phyloP scores from a whole-genome alignment of 768 basidiomycete genomes.

The Mrakia hoshinonis region DNA sequence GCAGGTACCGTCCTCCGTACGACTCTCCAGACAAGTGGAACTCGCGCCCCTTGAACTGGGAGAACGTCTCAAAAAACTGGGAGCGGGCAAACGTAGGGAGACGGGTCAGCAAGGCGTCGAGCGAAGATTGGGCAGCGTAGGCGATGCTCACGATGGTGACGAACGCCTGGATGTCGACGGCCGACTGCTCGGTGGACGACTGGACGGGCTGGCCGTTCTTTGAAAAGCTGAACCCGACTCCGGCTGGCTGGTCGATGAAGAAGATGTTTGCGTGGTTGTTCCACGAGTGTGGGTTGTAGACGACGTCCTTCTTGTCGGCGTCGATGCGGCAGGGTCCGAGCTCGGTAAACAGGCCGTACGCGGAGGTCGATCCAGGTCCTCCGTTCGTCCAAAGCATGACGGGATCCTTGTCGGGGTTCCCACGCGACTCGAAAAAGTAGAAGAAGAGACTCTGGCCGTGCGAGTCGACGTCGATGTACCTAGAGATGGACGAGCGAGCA shows the following conservation, averaged over 20 bases:
- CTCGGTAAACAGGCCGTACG: slow-evolving; percentile 13
- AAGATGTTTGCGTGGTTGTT: slow-evolving; percentile 31
- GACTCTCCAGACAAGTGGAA: slow-evolving; percentile 57
- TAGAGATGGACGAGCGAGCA: too few species aligned
- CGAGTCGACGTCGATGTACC: slow-evolving; percentile 31
- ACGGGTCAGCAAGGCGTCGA: not conserved
- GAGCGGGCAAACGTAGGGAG: not conserved
- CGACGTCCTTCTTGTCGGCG: not conserved
- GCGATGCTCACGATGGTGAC: slow-evolving; percentile 45
- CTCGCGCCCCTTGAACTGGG: slow-evolving; percentile 56
- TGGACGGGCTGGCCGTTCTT: slow-evolving; percentile 28
- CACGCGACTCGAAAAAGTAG: slow-evolving; percentile 31
- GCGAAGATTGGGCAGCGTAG: too few species aligned
- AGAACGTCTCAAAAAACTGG: slow-evolving; percentile 62
- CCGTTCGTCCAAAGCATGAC: slow-evolving; percentile 29
- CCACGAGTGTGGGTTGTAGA: slow-evolving; percentile 28
- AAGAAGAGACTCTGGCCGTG: slow-evolving; percentile 16
- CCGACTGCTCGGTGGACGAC: slow-evolving; percentile 55
- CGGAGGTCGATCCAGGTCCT: not conserved
- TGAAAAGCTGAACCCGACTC: slow-evolving; percentile 32
- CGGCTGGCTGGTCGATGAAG: slow-evolving; percentile 33
- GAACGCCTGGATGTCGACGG: slow-evolving; percentile 61
- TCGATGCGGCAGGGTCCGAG: slow-evolving; percentile 3
- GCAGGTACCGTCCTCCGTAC: slow-evolving; percentile 44
- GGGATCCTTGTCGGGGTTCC: slow-evolving; percentile 26